Conservation (phyloP, 2,329 filamentous ascomycete species). For the Pseudogymnoascus sp. region DNA sequence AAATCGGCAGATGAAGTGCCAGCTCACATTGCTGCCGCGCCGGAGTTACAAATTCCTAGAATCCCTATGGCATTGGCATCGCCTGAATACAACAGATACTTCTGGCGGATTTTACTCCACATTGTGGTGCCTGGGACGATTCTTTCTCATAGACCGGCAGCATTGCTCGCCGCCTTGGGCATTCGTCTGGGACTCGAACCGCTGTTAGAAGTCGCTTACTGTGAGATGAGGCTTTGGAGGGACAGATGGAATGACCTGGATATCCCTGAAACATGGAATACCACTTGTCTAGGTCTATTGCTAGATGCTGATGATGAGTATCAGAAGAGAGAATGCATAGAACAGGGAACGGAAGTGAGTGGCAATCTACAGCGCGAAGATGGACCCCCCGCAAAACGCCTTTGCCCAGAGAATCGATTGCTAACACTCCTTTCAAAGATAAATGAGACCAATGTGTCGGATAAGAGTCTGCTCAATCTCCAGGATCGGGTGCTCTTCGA, state of each 20-base stretch:
- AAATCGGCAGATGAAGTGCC: background rate
- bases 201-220: background rate
- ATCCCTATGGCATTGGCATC: background rate
- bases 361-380: background rate
- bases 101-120: background rate
- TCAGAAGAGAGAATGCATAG: background rate
- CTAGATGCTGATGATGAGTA: background rate
- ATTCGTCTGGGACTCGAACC: background rate
- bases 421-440: background rate
- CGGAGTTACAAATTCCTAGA: background rate
- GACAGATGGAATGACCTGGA: background rate
- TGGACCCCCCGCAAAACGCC: background rate
- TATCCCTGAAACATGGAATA: background rate
- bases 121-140: background rate
- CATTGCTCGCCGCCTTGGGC: background rate
- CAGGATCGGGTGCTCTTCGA: background rate
- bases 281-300: background rate
- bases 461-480: background rate
- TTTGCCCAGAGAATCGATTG: no score
- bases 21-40: background rate
- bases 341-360: background rate
- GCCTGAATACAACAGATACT: background rate
- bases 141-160: background rate
- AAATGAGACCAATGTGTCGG: background rate
- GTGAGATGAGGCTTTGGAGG: background rate